Evolutionary conservation across 2,329 filamentous ascomycete species (phyloP).

Genomic region (Cytospora schulzeri): DNA sequence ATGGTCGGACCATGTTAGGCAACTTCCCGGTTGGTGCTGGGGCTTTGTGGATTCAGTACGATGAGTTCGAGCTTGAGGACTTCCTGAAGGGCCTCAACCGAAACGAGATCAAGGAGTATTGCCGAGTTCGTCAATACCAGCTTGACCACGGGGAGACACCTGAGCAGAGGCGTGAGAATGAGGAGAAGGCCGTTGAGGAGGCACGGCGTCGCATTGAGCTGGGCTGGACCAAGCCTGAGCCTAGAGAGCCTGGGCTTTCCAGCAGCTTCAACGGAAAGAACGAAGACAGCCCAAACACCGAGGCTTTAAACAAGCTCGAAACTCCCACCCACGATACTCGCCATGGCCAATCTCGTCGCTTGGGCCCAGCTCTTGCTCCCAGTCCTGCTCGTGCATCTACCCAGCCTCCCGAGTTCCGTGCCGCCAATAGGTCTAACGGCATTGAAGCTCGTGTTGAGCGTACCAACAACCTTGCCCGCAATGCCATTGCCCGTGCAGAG

Average conservation of each 20-base stretch:
- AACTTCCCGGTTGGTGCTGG: constrained; percentile 64
- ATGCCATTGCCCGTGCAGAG: constrained; percentile 56
- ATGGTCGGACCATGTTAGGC: constrained; percentile 58
- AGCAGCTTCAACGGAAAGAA: constrained; percentile 26
- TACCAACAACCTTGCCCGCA: constrained; percentile 51
- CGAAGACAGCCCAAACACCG: constrained; percentile 15
- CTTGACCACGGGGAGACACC: constrained; percentile 55
- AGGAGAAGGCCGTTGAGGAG: constrained; percentile 53
- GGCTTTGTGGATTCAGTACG: constrained; percentile 63
- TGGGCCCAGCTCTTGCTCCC: constrained; percentile 32
- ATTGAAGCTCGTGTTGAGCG: constrained; percentile 45
- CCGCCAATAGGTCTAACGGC: constrained; percentile 37
- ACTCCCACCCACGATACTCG: constrained; percentile 44
- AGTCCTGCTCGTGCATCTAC: constrained; percentile 39
- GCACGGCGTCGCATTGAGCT: constrained; percentile 47
- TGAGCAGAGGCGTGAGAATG: constrained; percentile 52
- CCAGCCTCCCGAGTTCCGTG: constrained; percentile 39
- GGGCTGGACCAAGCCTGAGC: constrained; percentile 32
- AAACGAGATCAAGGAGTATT: constrained; percentile 65
- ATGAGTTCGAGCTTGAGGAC: constrained; percentile 61
- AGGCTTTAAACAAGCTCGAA: constrained; percentile 21
- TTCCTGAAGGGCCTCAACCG: constrained; percentile 55
- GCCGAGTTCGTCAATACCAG: constrained; percentile 61
- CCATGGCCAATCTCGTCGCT: constrained; percentile 44
- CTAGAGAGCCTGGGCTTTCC: constrained; percentile 26